Evolutionary conservation across 257 asterid genomes (phyloP).

Genomic region (Datura wrightii): DNA sequence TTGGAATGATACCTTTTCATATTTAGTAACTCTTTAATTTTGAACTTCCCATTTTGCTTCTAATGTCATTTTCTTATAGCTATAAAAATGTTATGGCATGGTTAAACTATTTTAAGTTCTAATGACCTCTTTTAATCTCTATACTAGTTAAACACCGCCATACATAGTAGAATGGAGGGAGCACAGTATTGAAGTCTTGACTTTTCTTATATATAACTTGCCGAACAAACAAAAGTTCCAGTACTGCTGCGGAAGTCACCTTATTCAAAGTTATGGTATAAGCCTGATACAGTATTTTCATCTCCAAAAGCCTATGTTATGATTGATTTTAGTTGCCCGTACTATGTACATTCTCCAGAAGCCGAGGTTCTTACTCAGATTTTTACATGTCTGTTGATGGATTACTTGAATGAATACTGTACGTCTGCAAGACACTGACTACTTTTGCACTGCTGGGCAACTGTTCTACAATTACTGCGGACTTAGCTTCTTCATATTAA

Average conservation of each 20-base stretch:
- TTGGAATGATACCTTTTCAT: neutral
- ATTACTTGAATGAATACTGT: slow-evolving; percentile 96
- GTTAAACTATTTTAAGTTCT: neutral
- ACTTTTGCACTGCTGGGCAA: neutral
- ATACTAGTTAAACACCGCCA: neutral
- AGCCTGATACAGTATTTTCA: slow-evolving; percentile 80
- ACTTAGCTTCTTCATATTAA: neutral
- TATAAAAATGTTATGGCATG: neutral
- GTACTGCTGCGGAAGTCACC: slow-evolving; percentile 72
- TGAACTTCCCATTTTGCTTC: neutral
- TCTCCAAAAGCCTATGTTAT: slow-evolving; percentile 89
- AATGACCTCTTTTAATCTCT: neutral
- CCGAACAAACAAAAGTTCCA: slow-evolving; percentile 70
- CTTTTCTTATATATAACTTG: slow-evolving; percentile 42
- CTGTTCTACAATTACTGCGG: slow-evolving; percentile 2
- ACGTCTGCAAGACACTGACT: slow-evolving; percentile 37
- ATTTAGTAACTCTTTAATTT: neutral
- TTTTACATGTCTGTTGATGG: slow-evolving; percentile 88
- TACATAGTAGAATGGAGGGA: neutral
- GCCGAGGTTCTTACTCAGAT: slow-evolving; percentile 79
- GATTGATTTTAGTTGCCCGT: slow-evolving; percentile 89
- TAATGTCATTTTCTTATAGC: slow-evolving; percentile 27
- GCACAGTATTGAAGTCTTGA: slow-evolving; percentile 28
- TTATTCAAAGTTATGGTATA: slow-evolving; percentile 94
- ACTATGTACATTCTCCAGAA: slow-evolving; percentile 85